Percentiles rank a stretch among this genome's conserved stretches.
Evolutionary conservation across 73 alveolate species (phyloP).

Genomic region (Effrenium voratum): DNA sequence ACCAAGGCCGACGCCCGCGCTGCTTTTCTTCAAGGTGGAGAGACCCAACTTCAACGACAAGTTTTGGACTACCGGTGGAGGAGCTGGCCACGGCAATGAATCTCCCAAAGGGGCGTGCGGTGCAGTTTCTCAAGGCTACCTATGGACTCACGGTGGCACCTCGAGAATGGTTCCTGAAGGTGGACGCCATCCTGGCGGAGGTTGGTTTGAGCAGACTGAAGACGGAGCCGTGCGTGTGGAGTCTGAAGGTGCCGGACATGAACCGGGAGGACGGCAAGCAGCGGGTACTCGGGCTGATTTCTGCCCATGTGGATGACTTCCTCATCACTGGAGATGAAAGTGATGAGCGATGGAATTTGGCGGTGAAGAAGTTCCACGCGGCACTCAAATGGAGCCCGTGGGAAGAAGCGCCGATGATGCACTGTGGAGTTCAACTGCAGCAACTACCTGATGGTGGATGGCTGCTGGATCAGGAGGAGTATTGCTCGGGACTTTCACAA

Average conservation of each 20-base stretch:
- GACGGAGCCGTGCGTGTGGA: not conserved
- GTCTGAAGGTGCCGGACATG: not conserved
- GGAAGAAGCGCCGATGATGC: not conserved
- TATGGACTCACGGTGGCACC: conserved; percentile 23
- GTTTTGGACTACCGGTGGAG: not conserved
- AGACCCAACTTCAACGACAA: not conserved
- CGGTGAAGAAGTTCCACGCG: not conserved
- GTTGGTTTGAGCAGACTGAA: not conserved
- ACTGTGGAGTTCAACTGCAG: not conserved
- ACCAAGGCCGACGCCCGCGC: conserved; percentile 41
- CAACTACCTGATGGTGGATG: not conserved
- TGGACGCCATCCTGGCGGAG: not conserved
- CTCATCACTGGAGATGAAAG: not conserved
- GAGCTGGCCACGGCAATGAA: not conserved
- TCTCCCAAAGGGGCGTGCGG: not conserved
- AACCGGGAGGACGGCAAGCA: not conserved
- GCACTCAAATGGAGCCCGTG: conserved; percentile 25
- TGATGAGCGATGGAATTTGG: not conserved
- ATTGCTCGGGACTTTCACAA: too few relatives aligned
- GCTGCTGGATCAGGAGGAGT: too few relatives aligned
- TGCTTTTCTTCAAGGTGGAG: not conserved
- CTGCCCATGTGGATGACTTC: conserved; percentile 26
- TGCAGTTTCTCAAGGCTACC: not conserved
- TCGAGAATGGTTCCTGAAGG: conserved; percentile 16
- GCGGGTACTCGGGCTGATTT: not conserved